These are phyloP conservation scores for Alternaria consortialis DNA, from an alignment of 2,329 filamentous ascomycete species.

Conservation along the genomic window DNA sequence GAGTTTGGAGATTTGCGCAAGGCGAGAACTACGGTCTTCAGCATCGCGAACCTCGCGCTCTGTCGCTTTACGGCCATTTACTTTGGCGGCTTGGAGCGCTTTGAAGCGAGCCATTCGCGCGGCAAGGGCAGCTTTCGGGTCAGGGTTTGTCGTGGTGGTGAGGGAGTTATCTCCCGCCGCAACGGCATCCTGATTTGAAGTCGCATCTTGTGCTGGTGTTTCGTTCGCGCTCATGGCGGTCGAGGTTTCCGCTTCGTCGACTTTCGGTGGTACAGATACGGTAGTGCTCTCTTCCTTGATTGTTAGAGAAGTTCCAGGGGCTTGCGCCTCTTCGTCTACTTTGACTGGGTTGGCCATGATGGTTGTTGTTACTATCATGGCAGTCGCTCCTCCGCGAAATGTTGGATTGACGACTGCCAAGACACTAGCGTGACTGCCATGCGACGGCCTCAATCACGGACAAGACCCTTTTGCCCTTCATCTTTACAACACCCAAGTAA, in stretches of 20 bases:
- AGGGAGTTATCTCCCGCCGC: conserved; percentile 13
- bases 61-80: conserved; percentile 70
- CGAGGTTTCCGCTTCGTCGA: conserved; percentile 9
- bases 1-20: conserved; percentile 74
- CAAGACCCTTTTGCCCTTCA: neutral
- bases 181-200: neutral
- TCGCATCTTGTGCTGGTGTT: conserved; percentile 9
- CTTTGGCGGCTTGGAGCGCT: conserved; percentile 77
- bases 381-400: conserved; percentile 14
- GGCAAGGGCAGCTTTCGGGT: conserved; percentile 46
- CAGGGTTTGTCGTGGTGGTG: conserved; percentile 15
- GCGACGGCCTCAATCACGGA: neutral
- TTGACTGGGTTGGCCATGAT: conserved; percentile 35
- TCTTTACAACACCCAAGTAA: neutral
- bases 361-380: conserved; percentile 9
- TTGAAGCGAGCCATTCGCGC: conserved; percentile 77
- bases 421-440: conserved; percentile 16
- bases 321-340: conserved; percentile 11
- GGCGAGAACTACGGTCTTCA: conserved; percentile 40
- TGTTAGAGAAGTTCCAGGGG: neutral
- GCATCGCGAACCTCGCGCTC: conserved; percentile 49
- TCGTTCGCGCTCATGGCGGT: conserved; percentile 16
- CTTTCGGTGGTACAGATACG: neutral
- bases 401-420: conserved; percentile 28
- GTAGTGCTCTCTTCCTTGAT: neutral